Conservation (phyloP, 345 rosid species). For the Eucalyptus cloeziana region DNA sequence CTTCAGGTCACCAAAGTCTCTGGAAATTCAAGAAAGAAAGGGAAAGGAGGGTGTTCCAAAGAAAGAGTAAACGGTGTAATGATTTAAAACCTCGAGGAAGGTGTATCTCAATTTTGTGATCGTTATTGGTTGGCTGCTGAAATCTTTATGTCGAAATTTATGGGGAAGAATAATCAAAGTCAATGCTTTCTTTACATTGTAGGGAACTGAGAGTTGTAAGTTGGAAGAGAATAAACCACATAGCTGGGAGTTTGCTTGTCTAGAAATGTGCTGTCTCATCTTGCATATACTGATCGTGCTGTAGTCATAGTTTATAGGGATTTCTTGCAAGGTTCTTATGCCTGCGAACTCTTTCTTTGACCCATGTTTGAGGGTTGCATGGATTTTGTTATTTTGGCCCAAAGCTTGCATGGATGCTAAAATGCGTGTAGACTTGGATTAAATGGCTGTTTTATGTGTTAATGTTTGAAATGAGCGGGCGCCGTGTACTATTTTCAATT, state of each 20-base stretch:
- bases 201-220: background rate
- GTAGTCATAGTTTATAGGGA: background rate
- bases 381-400: background rate
- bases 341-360: background rate
- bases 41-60: background rate
- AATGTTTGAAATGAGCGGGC: background rate
- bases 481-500: background rate
- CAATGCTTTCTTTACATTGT: background rate
- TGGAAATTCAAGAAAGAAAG: background rate
- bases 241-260: background rate
- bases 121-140: background rate
- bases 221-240: background rate
- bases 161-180: background rate
- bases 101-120: background rate
- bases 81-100: background rate
- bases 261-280: background rate
- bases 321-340: background rate
- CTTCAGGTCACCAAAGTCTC: background rate
- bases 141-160: background rate
- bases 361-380: background rate
- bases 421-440: background rate
- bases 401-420: background rate
- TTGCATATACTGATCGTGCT: background rate
- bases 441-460: background rate
- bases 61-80: background rate